Base-by-base conservation (phyloP, 2,329 filamentous ascomycete species). In the Fusarium begoniae region DNA sequence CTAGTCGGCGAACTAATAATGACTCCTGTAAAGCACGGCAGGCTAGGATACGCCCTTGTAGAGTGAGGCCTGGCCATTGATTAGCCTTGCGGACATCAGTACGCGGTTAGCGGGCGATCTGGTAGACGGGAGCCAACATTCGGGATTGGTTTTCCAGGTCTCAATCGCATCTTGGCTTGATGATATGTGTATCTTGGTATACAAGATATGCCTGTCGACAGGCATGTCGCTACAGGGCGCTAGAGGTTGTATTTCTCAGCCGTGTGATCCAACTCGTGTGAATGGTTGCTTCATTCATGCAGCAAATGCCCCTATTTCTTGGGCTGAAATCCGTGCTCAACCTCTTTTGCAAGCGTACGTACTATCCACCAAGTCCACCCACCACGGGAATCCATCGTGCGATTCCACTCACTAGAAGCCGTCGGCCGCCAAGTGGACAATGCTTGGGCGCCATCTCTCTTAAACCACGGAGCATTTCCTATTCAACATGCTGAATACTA, bases 381-480 rank as follows among this genome's bases (percentile, higher is more conserved):
- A 73, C 67, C 55, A 41, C 65, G 59, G 66, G 64, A 74, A 64
- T 66, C 63, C 63, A 69, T 75, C 58, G 69, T 70, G 65, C 69
- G 48, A 77, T 74, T 65, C 44, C 48, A 61, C 48, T 28, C 57
- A 50, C 53, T 65, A 56, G 38, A 28, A 43, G 58, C 63, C 63
- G 63, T 67, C 55, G 54, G 64, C 64, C 63, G 60, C 73, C 66
- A 75, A 70, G 75, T 75, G 75, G 71, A 66, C 69, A 63, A 66
- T 47, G 72, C 69, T 70, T 26, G 35, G 60, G 47, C 75, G 48
- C 68, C 71, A 67, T 40, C 61, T 62, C 72, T 40, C 26, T 55
- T 41, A 40, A 62, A 20, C 30, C 41, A 43, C 47, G 66, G 56
- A 69, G 60, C 14, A 69, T 69, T 50, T 56, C 48, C 57, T 55